These are phyloP conservation scores for Camptophora hylomeconis DNA, from an alignment of 2,329 filamentous ascomycete species.

Conservation along the genomic window DNA sequence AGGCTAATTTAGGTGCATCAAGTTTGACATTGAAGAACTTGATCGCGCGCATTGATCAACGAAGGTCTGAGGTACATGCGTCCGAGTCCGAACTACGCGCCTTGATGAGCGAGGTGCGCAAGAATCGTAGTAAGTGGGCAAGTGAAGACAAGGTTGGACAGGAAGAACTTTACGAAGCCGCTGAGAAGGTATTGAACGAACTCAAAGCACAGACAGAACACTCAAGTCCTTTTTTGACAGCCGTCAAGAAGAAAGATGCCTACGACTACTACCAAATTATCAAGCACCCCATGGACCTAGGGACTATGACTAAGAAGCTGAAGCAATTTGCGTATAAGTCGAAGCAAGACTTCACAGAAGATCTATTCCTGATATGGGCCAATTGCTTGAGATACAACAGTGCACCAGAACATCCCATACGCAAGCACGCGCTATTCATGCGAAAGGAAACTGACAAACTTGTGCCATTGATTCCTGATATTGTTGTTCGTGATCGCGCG, in stretches of 20 bases:
- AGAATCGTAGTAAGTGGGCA: constrained; percentile 97
- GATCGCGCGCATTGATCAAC: constrained; percentile 87
- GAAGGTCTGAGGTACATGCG: constrained; percentile 77
- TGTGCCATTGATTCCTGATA: constrained; percentile 85
- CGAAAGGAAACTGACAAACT: constrained; percentile 95
- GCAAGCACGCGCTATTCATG: constrained; percentile 93
- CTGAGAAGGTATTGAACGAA: constrained; percentile 93
- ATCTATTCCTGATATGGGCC: constrained; percentile 90
- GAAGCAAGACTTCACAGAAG: constrained; percentile 87
- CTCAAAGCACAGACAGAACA: constrained; percentile 96
- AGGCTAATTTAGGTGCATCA: constrained; percentile 85
- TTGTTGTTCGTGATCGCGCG: constrained; percentile 76
- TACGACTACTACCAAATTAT: constrained; percentile 88
- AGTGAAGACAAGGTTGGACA: constrained; percentile 96
- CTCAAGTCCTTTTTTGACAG: constrained; percentile 85
- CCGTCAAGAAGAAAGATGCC: constrained; percentile 93
- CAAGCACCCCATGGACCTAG: constrained; percentile 82
- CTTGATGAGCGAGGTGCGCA: constrained; percentile 92
- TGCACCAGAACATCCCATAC: constrained; percentile 70
- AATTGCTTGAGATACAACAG: constrained; percentile 96
- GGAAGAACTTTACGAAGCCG: constrained; percentile 91
- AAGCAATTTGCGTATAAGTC: constrained; percentile 68
- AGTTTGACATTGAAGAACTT: constrained; percentile 94
- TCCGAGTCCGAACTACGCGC: constrained; percentile 86
- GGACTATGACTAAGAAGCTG: constrained; percentile 96